These are phyloP conservation scores for Xylaria venustula DNA, from an alignment of 495 filamentous ascomycete species.

Conservation along the genomic window DNA sequence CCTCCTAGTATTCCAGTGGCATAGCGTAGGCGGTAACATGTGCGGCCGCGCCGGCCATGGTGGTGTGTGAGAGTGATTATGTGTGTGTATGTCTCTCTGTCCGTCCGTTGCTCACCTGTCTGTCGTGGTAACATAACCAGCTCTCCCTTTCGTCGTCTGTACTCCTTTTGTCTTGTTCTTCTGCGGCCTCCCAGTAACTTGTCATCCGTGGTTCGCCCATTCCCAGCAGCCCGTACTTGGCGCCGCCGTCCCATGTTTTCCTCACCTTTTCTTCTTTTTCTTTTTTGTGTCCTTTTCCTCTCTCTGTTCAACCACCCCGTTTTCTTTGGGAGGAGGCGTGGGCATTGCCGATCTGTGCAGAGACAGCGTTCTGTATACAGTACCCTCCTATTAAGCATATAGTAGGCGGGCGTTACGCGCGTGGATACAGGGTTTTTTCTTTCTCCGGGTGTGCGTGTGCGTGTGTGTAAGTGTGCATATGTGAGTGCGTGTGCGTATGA, in stretches of 20 bases:
- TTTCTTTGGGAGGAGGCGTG: background rate
- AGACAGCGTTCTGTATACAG: background rate
- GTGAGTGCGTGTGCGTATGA: background rate
- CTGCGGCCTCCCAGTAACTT: background rate
- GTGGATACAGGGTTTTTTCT: no score
- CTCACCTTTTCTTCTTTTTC: background rate
- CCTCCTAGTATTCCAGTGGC: no score
- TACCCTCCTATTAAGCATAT: no score
- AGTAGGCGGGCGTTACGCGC: no score
- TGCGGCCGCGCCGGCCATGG: no score
- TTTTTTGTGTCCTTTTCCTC: background rate
- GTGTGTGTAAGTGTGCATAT: background rate
- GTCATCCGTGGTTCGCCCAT: background rate
- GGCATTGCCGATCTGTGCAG: background rate
- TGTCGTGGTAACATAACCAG: background rate
- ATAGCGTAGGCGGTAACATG: no score
- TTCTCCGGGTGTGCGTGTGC: background rate
- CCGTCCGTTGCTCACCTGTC: no score
- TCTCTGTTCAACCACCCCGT: background rate
- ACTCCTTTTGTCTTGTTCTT: slow-evolving; percentile 4
- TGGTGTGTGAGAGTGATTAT: no score
- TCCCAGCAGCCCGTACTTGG: slow-evolving; percentile 3
- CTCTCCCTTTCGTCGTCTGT: background rate
- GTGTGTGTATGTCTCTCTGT: no score
- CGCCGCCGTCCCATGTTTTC: background rate